phyloP scores from a whole-genome alignment of 768 basidiomycete species.

The Nidularia pulvinata region DNA sequence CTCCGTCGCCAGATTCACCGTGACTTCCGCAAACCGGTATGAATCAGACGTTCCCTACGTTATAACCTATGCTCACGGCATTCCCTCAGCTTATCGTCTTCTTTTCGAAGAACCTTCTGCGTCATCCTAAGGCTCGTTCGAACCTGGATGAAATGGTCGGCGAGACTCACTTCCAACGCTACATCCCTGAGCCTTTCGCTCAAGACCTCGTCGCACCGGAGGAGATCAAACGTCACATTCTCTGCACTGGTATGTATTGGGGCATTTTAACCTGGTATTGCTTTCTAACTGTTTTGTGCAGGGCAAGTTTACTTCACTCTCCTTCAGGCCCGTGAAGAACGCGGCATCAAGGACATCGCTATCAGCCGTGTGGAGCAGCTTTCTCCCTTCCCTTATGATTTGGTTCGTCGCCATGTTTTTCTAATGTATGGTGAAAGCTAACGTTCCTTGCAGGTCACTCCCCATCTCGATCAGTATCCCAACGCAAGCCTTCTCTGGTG shows the following conservation, averaged over 20 bases:
- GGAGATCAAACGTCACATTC: conserved; percentile 88
- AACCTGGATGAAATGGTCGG: conserved; percentile 85
- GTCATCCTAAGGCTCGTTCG: conserved; percentile 92
- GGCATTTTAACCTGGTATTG: not conserved
- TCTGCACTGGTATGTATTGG: conserved; percentile 66
- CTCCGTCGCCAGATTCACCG: conserved; percentile 96
- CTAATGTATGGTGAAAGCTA: not conserved
- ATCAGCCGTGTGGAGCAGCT: conserved; percentile 96
- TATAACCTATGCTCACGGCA: not conserved
- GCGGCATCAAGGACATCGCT: conserved; percentile 89
- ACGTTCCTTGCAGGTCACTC: conserved; percentile 61
- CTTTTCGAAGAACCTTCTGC: conserved; percentile 96
- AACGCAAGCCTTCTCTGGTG: conserved; percentile 95
- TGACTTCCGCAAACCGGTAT: conserved; percentile 96
- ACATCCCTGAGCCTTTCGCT: conserved; percentile 81
- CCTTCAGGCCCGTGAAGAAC: conserved; percentile 86
- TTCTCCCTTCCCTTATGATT: conserved; percentile 96
- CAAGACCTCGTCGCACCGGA: conserved; percentile 78
- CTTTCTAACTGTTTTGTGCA: conserved; percentile 14
- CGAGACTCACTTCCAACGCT: conserved; percentile 92
- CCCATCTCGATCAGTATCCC: conserved; percentile 95
- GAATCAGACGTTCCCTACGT: not conserved
- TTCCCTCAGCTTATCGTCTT: conserved; percentile 76
- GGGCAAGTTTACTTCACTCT: conserved; percentile 96
- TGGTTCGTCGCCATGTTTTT: conserved; percentile 45